These are phyloP conservation scores for Rhododendron williamsianum DNA, from an alignment of 148 eudicot genomes.

Conservation along the genomic window DNA sequence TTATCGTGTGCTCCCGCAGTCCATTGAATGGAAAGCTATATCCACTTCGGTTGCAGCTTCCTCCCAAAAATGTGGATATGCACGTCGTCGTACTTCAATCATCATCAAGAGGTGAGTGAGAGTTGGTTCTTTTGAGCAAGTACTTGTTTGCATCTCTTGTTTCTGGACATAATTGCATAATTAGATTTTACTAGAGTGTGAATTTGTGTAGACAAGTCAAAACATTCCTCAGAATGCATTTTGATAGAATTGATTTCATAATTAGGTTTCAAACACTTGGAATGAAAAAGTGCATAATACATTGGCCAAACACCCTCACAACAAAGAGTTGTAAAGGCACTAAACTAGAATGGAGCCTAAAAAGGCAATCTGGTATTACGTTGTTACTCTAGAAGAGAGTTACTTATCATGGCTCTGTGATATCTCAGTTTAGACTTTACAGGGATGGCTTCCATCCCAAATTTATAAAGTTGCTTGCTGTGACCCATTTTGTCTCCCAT, in stretches of 20 bases:
- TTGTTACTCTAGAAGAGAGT: neutral
- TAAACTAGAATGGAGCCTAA: neutral
- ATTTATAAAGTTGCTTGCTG: too few species aligned
- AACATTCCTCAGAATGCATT: neutral
- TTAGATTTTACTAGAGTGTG: neutral
- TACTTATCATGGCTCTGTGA: neutral
- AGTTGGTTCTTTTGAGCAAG: neutral
- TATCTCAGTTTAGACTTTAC: neutral
- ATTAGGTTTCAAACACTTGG: neutral
- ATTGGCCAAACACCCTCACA: neutral
- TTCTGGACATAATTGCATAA: neutral
- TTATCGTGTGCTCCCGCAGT: conserved; percentile 48
- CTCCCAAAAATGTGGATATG: conserved; percentile 59
- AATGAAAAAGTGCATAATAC: neutral
- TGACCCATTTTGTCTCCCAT: too few species aligned
- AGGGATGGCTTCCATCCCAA: too few species aligned
- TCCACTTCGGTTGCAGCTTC: conserved; percentile 58
- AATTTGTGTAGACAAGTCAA: too few species aligned
- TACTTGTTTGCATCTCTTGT: neutral
- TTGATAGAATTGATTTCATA: neutral
- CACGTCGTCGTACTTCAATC: conserved; percentile 52
- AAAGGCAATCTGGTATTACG: neutral
- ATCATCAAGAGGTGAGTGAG: conserved; percentile 29
- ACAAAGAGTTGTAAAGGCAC: neutral
- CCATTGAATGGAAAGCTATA: conserved; percentile 59